Percentiles rank a stretch among this genome's conserved stretches.
Evolutionary conservation across 805 yeast species (phyloP).

Genomic region (Starmerella cellae): DNA sequence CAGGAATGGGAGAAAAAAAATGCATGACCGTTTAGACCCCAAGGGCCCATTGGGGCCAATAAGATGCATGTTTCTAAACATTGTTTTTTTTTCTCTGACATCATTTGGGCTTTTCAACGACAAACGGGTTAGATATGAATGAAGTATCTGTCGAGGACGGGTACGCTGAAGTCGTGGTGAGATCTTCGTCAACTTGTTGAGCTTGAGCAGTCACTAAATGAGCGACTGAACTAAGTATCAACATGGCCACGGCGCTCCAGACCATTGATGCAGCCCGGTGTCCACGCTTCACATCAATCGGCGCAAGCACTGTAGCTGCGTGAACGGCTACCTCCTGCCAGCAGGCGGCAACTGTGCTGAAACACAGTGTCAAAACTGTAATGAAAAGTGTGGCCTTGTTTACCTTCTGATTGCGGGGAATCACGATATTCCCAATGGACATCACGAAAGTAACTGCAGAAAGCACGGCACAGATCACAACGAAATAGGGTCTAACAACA

Average conservation of each 20-base stretch:
- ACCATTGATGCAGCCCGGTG: conserved; percentile 16
- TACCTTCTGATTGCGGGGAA: not conserved
- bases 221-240: not conserved
- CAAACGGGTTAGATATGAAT: too few relatives aligned
- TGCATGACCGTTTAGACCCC: too few relatives aligned
- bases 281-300: conserved; percentile 10
- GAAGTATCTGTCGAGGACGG: too few relatives aligned
- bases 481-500: conserved; percentile 17
- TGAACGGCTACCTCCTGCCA: conserved; percentile 22
- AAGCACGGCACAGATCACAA: conserved; percentile 6
- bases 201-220: not conserved
- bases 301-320: conserved; percentile 11
- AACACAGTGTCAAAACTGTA: conserved; percentile 3
- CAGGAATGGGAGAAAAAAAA: too few relatives aligned
- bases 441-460: not conserved
- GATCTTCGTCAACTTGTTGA: too few relatives aligned
- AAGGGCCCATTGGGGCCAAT: too few relatives aligned
- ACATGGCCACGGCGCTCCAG: conserved; percentile 14
- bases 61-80: too few relatives aligned
- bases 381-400: not conserved
- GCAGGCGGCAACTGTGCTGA: conserved; percentile 11
- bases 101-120: too few relatives aligned
- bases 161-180: too few relatives aligned
- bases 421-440: not conserved
- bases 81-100: too few relatives aligned